A percentile compares a stretch with the other conserved stretches of the same genome.
Conservation (phyloP, 257 asterid species). For the Mitragyna speciosa region DNA sequence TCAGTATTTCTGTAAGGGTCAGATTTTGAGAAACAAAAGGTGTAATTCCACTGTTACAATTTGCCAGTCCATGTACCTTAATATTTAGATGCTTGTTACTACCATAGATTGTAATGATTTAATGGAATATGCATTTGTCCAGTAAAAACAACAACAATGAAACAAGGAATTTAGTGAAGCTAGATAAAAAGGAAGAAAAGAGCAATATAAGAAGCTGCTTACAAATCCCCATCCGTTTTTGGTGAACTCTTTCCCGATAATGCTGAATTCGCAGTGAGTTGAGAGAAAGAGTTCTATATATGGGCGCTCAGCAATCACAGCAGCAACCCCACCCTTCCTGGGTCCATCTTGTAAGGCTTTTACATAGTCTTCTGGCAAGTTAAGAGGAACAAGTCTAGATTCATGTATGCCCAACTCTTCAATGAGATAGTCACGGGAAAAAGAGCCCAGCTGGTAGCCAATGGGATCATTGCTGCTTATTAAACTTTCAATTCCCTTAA, state of each 20-base stretch:
- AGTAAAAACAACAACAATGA: background rate
- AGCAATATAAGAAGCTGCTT: slow-evolving; percentile 25
- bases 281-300: slow-evolving; percentile 63
- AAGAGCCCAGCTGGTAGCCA: slow-evolving; percentile 59
- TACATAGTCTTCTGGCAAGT: slow-evolving; percentile 53
- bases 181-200: no score
- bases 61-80: background rate
- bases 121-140: background rate
- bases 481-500: slow-evolving; percentile 56
- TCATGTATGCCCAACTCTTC: slow-evolving; percentile 49
- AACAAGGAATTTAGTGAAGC: background rate
- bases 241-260: slow-evolving; percentile 59
- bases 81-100: background rate
- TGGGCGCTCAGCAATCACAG: slow-evolving; percentile 59
- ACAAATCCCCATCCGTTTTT: slow-evolving; percentile 72
- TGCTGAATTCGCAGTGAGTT: slow-evolving; percentile 45
- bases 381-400: slow-evolving; percentile 56
- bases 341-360: slow-evolving; percentile 52
- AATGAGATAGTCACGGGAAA: slow-evolving; percentile 46
- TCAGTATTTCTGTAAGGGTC: background rate
- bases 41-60: background rate
- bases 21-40: background rate
- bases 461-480: slow-evolving; percentile 37
- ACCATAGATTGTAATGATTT: background rate
- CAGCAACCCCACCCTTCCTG: slow-evolving; percentile 52